phyloP scores from a whole-genome alignment of 192 early-diverging fungal genomes.

The Coemansia javaensis region DNA sequence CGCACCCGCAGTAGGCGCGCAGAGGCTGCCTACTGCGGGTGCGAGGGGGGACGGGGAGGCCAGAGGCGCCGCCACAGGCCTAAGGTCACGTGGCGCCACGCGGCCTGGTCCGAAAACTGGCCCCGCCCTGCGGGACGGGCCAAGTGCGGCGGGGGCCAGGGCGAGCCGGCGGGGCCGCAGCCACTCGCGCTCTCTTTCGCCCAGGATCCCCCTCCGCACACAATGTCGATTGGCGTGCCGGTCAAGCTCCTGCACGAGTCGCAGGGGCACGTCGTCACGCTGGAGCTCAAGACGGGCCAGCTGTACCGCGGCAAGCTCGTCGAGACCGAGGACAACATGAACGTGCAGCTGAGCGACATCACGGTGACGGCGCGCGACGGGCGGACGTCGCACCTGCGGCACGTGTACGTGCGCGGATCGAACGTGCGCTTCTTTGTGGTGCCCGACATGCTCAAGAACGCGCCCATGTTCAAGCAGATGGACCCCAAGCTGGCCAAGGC shows the following conservation, averaged over 20 bases:
- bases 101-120: too few relatives aligned
- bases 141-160: too few relatives aligned
- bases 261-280: slow-evolving; percentile 91
- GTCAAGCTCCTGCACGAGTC: slow-evolving; percentile 97
- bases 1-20: too few relatives aligned
- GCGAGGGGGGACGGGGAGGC: too few relatives aligned
- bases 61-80: too few relatives aligned
- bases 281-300: slow-evolving; percentile 93
- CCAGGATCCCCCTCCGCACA: too few relatives aligned
- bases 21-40: too few relatives aligned
- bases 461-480: slow-evolving; percentile 95
- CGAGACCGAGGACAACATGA: slow-evolving; percentile 99
- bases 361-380: slow-evolving; percentile 91
- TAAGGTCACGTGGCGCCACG: too few relatives aligned
- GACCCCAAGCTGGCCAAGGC: slow-evolving; percentile 60
- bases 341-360: slow-evolving; percentile 93
- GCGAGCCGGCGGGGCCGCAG: too few relatives aligned
- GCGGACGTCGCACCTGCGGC: slow-evolving; percentile 83
- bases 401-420: slow-evolving; percentile 94
- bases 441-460: slow-evolving; percentile 99
- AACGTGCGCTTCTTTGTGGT: slow-evolving; percentile 91
- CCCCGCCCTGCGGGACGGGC: too few relatives aligned
- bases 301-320: slow-evolving; percentile 92
- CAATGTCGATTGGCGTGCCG: slow-evolving; percentile 87
- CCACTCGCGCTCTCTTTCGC: too few relatives aligned